phyloP scores from a whole-genome alignment of 106 monocot species.

The Chionographis japonica region DNA sequence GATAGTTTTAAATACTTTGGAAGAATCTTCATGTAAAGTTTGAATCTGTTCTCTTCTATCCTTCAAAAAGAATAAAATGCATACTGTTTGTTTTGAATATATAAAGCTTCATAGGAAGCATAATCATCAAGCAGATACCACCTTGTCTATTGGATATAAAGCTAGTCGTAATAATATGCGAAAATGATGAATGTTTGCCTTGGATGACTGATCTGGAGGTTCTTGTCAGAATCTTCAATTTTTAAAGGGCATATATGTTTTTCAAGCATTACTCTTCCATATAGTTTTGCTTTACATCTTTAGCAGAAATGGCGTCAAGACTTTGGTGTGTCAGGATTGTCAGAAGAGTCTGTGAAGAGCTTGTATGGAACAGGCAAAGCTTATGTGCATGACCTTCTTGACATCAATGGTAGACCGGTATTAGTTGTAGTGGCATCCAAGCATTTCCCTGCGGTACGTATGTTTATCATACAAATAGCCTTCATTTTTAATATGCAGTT shows the following conservation, averaged over 20 bases:
- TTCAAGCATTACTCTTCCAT: background rate
- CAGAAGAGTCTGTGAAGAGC: slow-evolving; percentile 57
- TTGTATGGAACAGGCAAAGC: slow-evolving; percentile 80
- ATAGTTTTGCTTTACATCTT: slow-evolving; percentile 13
- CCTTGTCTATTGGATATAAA: too few relatives aligned
- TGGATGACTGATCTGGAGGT: background rate
- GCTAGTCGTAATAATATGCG: too few relatives aligned
- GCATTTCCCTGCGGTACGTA: slow-evolving; percentile 76
- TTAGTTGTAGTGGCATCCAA: slow-evolving; percentile 82
- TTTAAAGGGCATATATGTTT: background rate
- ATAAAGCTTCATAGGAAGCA: too few relatives aligned
- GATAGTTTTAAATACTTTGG: too few relatives aligned
- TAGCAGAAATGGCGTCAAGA: slow-evolving; percentile 86
- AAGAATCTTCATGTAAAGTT: too few relatives aligned
- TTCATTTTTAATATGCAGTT: too few relatives aligned
- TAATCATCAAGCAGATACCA: too few relatives aligned
- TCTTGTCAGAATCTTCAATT: background rate
- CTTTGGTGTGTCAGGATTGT: slow-evolving; percentile 70
- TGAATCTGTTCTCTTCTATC: too few relatives aligned
- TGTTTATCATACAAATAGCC: background rate
- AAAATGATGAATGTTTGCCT: too few relatives aligned
- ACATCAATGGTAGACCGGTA: slow-evolving; percentile 74
- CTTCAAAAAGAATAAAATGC: too few relatives aligned
- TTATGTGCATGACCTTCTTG: slow-evolving; percentile 78
- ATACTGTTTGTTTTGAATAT: too few relatives aligned